Evolutionary conservation across 2,329 filamentous ascomycete genomes (phyloP).

Genomic region (Alternaria panax): DNA sequence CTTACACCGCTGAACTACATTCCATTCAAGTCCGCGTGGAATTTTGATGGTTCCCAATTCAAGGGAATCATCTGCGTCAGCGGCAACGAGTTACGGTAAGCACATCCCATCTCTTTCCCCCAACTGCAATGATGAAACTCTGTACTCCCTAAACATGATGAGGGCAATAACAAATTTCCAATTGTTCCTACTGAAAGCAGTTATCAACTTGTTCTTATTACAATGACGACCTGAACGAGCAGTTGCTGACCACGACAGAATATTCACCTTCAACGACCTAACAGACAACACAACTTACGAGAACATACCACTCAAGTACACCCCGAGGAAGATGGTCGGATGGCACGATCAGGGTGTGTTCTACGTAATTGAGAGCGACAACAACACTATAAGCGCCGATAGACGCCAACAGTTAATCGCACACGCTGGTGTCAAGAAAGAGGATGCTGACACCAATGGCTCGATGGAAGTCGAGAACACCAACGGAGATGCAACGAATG

Average conservation of each 20-base stretch:
- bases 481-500: slow-evolving; percentile 27
- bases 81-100: slow-evolving; percentile 84
- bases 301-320: slow-evolving; percentile 86
- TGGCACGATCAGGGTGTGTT: slow-evolving; percentile 89
- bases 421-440: slow-evolving; percentile 61
- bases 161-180: slow-evolving; percentile 66
- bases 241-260: slow-evolving; percentile 59
- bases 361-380: slow-evolving; percentile 93
- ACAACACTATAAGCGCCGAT: slow-evolving; percentile 85
- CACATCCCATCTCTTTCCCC: slow-evolving; percentile 41
- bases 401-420: slow-evolving; percentile 76
- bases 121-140: slow-evolving; percentile 68
- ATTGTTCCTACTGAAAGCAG: slow-evolving; percentile 94
- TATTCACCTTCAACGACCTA: slow-evolving; percentile 89
- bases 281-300: slow-evolving; percentile 87
- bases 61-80: slow-evolving; percentile 95
- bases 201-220: slow-evolving; percentile 4
- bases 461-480: slow-evolving; percentile 29
- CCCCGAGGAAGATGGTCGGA: slow-evolving; percentile 84
- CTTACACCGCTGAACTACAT: slow-evolving; percentile 91
- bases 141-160: slow-evolving; percentile 57
- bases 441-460: slow-evolving; percentile 51
- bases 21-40: slow-evolving; percentile 91
- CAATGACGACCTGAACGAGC: not conserved
- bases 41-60: slow-evolving; percentile 94